Conservation (phyloP, 139 green algal species). For the Penium margaritaceum region DNA sequence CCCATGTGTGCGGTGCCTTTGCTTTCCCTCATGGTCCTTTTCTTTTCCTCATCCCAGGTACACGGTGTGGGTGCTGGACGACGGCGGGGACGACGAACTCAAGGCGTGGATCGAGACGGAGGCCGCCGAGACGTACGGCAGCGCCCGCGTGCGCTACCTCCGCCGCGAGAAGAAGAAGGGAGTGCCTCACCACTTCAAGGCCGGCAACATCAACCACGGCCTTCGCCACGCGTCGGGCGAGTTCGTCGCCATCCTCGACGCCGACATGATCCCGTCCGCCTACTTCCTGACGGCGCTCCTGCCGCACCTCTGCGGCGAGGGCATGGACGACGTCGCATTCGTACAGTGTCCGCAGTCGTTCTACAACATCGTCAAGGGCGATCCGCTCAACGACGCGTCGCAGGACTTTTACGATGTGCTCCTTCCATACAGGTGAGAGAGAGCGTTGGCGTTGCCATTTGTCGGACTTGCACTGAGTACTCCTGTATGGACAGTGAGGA, state of each 20-base stretch:
- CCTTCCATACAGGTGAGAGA: constrained; percentile 35
- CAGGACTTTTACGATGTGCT: constrained; percentile 43
- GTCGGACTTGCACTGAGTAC: too few species aligned
- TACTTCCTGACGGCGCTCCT: constrained; percentile 29
- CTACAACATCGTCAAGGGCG: constrained; percentile 40
- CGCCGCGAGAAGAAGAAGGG: constrained; percentile 34
- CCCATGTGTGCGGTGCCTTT: too few species aligned
- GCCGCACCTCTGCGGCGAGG: constrained; percentile 26
- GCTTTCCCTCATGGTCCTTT: too few species aligned
- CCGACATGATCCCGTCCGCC: constrained; percentile 37
- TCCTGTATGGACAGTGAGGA: too few species aligned
- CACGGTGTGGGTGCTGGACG: constrained; percentile 33
- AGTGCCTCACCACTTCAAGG: constrained; percentile 44
- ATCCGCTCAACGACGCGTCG: constrained; percentile 34
- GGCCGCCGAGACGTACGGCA: not conserved
- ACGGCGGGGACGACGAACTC: constrained; percentile 27
- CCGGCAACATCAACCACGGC: constrained; percentile 40
- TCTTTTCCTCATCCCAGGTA: too few species aligned
- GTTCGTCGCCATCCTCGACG: constrained; percentile 36
- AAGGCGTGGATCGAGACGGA: constrained; percentile 25
- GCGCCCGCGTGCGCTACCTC: too few species aligned
- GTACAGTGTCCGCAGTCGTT: constrained; percentile 42
- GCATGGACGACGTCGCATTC: constrained; percentile 12
- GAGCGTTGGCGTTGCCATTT: too few species aligned
- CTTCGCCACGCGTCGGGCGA: constrained; percentile 23